Evolutionary conservation across 352 stramenopile species (phyloP).

Genomic region (Phytophthora sp.): DNA sequence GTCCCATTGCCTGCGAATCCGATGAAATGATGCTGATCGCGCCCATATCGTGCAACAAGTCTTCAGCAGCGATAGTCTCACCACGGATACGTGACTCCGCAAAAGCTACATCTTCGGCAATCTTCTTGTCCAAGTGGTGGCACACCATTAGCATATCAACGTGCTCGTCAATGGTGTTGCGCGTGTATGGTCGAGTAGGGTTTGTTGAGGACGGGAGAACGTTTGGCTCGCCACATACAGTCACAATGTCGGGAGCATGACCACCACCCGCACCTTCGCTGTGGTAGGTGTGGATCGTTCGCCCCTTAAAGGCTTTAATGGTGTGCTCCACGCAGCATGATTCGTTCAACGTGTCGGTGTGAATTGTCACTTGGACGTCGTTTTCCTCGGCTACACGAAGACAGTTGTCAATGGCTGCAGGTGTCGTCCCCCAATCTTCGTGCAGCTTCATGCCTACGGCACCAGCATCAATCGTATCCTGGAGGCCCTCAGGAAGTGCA

Average conservation of each 20-base stretch:
- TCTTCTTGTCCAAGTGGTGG: constrained; percentile 96
- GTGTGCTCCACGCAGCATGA: constrained; percentile 95
- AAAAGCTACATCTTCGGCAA: constrained; percentile 97
- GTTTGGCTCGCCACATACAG: constrained; percentile 93
- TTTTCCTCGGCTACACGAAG: constrained; percentile 91
- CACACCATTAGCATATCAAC: constrained; percentile 99
- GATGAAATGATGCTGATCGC: constrained; percentile 97
- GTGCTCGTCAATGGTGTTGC: constrained; percentile 98
- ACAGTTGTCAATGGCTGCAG: constrained; percentile 94
- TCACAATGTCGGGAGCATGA: constrained; percentile 98
- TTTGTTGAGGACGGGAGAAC: constrained; percentile 97
- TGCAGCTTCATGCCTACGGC: constrained; percentile 97
- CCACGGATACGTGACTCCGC: constrained; percentile 97
- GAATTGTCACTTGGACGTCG: constrained; percentile 96
- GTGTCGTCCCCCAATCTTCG: constrained; percentile 98
- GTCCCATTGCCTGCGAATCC: constrained; percentile 97
- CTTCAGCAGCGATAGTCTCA: constrained; percentile 97
- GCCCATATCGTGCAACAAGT: constrained; percentile 97
- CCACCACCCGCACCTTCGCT: constrained; percentile 94
- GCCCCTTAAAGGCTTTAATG: constrained; percentile 94
- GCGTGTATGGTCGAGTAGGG: constrained; percentile 95
- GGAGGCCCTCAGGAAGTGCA: constrained; percentile 79
- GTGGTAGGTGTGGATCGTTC: constrained; percentile 98
- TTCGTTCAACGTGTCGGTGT: constrained; percentile 98
- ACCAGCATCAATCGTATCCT: constrained; percentile 92